phyloP scores from a whole-genome alignment of 2,329 filamentous ascomycete genomes.

The Aureobasidium sp. region DNA sequence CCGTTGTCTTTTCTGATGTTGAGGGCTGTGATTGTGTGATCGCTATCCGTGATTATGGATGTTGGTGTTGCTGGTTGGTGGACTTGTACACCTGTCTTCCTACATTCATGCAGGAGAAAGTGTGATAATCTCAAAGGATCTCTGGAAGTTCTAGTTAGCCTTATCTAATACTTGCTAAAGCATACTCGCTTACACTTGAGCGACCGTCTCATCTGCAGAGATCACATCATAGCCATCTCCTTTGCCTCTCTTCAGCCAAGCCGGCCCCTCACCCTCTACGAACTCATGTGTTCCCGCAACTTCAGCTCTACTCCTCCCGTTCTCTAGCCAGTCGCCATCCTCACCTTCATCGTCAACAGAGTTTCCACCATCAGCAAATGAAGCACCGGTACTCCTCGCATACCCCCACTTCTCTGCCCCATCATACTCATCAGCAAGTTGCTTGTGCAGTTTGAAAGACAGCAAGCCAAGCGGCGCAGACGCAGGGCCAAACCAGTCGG shows the following conservation, averaged over 20 bases:
- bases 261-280: slow-evolving; percentile 37
- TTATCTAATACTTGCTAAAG: neutral
- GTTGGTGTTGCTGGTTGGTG: slow-evolving; percentile 57
- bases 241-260: slow-evolving; percentile 52
- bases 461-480: slow-evolving; percentile 45
- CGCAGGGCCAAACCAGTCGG: slow-evolving; percentile 45
- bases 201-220: slow-evolving; percentile 53
- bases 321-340: slow-evolving; percentile 58
- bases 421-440: slow-evolving; percentile 53
- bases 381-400: slow-evolving; percentile 49
- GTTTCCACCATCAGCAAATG: slow-evolving; percentile 29
- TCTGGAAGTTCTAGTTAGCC: slow-evolving; percentile 30
- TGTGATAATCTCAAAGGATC: slow-evolving; percentile 61
- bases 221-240: slow-evolving; percentile 56
- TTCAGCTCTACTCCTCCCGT: slow-evolving; percentile 57
- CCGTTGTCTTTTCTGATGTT: neutral
- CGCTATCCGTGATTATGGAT: slow-evolving; percentile 45
- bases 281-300: slow-evolving; percentile 36
- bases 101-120: slow-evolving; percentile 55
- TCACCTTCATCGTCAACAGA: slow-evolving; percentile 29
- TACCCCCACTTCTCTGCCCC: slow-evolving; percentile 55
- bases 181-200: slow-evolving; percentile 51
- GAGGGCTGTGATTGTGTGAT: slow-evolving; percentile 36
- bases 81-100: slow-evolving; percentile 55
- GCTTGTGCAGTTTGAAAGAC: slow-evolving; percentile 61